Percentiles rank a stretch among this genome's conserved stretches.
Evolutionary conservation across 140 eudicot species (phyloP).

Genomic region (Senecio squalidus): DNA sequence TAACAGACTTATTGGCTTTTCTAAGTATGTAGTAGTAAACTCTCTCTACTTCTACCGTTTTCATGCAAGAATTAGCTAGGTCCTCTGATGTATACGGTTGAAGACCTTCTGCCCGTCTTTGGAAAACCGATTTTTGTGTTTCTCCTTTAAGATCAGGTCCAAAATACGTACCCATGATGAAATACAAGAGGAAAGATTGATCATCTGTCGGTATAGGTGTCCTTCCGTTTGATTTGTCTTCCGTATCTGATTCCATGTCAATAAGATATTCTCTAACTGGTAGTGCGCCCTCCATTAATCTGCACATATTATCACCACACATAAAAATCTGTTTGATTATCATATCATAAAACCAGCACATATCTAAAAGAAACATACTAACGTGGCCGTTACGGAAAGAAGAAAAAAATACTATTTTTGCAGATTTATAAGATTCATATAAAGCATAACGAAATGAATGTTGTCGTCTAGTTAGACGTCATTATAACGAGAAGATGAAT

Average conservation of each 20-base stretch:
- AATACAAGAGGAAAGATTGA: slow-evolving; percentile 63
- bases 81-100: slow-evolving; percentile 43
- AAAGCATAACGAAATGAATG: not conserved
- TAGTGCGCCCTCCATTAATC: slow-evolving; percentile 33
- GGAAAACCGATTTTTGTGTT: slow-evolving; percentile 48
- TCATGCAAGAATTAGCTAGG: slow-evolving; percentile 52
- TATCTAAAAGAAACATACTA: too few species aligned
- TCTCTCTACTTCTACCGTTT: slow-evolving; percentile 49
- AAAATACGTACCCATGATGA: slow-evolving; percentile 81
- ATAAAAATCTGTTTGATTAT: too few species aligned
- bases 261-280: slow-evolving; percentile 36
- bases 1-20: slow-evolving; percentile 54
- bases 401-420: too few species aligned
- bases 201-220: slow-evolving; percentile 54
- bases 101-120: slow-evolving; percentile 58
- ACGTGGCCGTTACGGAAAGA: too few species aligned
- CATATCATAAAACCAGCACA: too few species aligned
- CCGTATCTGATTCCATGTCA: slow-evolving; percentile 38
- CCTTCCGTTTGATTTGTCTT: slow-evolving; percentile 23
- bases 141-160: slow-evolving; percentile 64
- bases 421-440: not conserved
- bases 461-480: not conserved
- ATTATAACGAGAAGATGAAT: too few species aligned
- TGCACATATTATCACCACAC: slow-evolving; percentile 13
- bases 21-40: slow-evolving; percentile 59